Evolutionary conservation across 352 stramenopile species (phyloP).

Genomic region (Thalassiosira delicatula): DNA sequence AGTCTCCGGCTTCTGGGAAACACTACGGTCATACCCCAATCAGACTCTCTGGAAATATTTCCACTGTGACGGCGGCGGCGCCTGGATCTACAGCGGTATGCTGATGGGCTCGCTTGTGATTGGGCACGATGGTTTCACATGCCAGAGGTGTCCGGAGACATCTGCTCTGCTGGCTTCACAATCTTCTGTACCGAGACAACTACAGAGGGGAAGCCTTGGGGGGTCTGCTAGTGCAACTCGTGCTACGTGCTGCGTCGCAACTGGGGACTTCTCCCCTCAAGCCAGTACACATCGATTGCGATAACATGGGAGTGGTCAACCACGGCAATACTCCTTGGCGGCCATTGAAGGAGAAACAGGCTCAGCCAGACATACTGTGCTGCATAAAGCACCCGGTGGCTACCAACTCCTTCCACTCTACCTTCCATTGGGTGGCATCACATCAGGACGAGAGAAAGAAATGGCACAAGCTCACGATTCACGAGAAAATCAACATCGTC

Average conservation of each 20-base stretch:
- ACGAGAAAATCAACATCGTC: constrained; percentile 33
- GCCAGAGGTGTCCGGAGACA: neutral
- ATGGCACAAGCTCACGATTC: neutral
- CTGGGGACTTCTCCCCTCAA: neutral
- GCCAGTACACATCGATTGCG: constrained; percentile 12
- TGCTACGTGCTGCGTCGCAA: constrained; percentile 4
- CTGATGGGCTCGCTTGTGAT: constrained; percentile 8
- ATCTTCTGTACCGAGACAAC: constrained; percentile 21
- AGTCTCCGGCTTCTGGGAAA: neutral
- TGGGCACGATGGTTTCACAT: constrained; percentile 41
- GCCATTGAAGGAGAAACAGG: constrained; percentile 22
- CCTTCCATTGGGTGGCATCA: constrained; percentile 28
- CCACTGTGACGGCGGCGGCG: constrained; percentile 21
- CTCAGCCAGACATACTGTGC: constrained; percentile 45
- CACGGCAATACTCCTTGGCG: constrained; percentile 21
- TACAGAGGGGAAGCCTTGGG: constrained; percentile 28
- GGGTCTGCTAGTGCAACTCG: constrained; percentile 13
- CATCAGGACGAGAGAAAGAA: constrained; percentile 34
- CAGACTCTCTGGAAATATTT: constrained; percentile 25
- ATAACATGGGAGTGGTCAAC: constrained; percentile 43
- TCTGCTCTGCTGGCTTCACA: constrained; percentile 10
- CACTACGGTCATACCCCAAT: neutral
- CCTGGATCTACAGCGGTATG: constrained; percentile 21
- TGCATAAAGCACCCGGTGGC: constrained; percentile 15
- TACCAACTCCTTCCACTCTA: neutral